Evolutionary conservation across 257 asterid genomes (phyloP), one percentile per base, ranked within the genome.

Genomic region (Plantago elongata): DNA sequence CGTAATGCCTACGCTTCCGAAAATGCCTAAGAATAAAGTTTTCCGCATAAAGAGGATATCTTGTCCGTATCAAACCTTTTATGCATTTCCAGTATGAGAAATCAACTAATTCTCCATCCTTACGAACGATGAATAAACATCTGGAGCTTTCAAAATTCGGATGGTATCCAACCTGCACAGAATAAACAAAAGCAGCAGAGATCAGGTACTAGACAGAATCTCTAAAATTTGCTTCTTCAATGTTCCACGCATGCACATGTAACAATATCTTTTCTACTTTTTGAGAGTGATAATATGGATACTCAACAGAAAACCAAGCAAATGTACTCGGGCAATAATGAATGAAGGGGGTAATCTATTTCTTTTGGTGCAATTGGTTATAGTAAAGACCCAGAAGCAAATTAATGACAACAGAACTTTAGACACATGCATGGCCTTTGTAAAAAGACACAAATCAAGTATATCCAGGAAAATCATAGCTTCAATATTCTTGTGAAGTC

Each of bases 31-130:
- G 81, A 67, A 93, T 89, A 60, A 93, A 93, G 79, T 83, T 87
- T 68, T 89, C 96, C 0, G 99, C 97, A 54, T 89, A 84, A 15
- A 89, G 84, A 60, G 97, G 99, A 78, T 87, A 93, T 30, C 87
- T 89, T 66, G 79, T 87, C 64, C 84, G 81, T 79, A 93, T 85
- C 79, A 89, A 73, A 40, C 96, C 97, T 79, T 85, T 89, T 65
- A 93, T 80, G 83, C 99, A 89, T 84, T 93, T 93, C 99, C 99
- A 89, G 75, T 82, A 93, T 2, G 99, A 93, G 62, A 93, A 89
- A 66, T 93, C 97, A 16, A 89, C 85, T 78, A 75, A n/a, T 45
- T 83, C 96, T 66, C 99, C 99, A 74, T 85, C 94, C 66, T 78
- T 85, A 14, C 92, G 97, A 60, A 87, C 96, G 69, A 93, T 77